Evolutionary conservation across 441 rosid genomes (phyloP), one percentile per base, ranked within the genome.

Genomic region (Pelargonium australe): DNA sequence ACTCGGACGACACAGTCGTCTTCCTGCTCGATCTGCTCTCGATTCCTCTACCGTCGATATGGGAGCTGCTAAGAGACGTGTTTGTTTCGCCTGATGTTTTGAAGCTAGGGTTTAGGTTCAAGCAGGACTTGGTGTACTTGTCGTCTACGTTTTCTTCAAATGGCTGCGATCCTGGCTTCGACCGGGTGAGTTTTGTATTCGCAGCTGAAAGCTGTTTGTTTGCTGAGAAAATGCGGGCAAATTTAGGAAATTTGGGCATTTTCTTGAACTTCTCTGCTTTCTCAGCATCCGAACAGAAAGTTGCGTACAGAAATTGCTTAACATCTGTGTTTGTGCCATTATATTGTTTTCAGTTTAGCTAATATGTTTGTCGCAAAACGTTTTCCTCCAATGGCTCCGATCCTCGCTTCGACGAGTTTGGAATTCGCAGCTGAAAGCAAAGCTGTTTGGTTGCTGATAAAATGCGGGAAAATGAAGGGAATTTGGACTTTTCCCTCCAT

Each of bases 91-190:
- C 91, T 0, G 91, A 89, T 81, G 73, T 91, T 31, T 58, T 93
- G 86, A 93, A 93, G 73, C 66, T 90, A 28, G 96, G 97, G 47
- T 93, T 93, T 49, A 77, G 86, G 58, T 90, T 93, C 67, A 90
- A 89, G 84, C 98, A 93, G 78, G 97, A 93, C 73, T 80, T 93
- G 81, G 75, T 75, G 68, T 90, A 80, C 82, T 73, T 93, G 79
- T 90, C 98, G 8, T 87, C 92, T n/a, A 93, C 97, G 8, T 90
- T 93, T 73, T 78, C 80, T 68, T 81, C 82, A 0, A 79, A 75
- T 51, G 95, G 90, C 6, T 86, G 91, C 76, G 85, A 81, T 41
- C 74, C 67, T 61, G 87, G 95, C 3, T 93, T 93, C 68, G 81
- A 85, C 5, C 82, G 83, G 89, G 96, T 90, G 65, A 66, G 65